Evolutionary conservation across 768 basidiomycete genomes (phyloP).

Genomic region (Coprinellus aureogranulatus): DNA sequence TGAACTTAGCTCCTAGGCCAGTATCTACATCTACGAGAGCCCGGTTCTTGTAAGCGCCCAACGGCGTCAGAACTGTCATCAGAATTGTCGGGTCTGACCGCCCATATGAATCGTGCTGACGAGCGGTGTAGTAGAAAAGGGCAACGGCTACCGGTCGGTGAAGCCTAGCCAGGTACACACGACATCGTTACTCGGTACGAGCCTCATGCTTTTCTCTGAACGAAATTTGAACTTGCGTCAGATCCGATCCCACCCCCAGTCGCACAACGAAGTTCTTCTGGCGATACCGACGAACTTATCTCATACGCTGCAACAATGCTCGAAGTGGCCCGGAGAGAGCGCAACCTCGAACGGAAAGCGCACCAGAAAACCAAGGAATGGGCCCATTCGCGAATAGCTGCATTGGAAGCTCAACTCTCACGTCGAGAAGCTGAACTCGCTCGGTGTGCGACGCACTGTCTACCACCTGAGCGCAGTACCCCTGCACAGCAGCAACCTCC

Average conservation of each 20-base stretch:
- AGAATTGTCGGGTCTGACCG: too few species aligned
- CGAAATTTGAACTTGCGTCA: neutral
- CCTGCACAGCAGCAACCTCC: neutral
- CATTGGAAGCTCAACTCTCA: slow-evolving; percentile 53
- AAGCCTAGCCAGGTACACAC: slow-evolving; percentile 44
- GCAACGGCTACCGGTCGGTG: slow-evolving; percentile 45
- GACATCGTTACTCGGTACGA: slow-evolving; percentile 42
- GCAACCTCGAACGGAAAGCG: slow-evolving; percentile 42
- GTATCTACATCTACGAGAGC: too few species aligned
- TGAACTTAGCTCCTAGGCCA: too few species aligned
- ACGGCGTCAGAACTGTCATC: too few species aligned
- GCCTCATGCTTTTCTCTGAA: neutral
- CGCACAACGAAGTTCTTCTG: neutral
- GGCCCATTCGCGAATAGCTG: slow-evolving; percentile 39
- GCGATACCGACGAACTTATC: slow-evolving; percentile 25
- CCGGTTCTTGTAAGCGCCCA: neutral
- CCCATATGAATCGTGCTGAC: too few species aligned
- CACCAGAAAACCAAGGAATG: slow-evolving; percentile 39
- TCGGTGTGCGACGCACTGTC: slow-evolving; percentile 20
- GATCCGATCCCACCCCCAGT: neutral
- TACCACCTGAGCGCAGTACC: neutral
- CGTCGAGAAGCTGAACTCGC: slow-evolving; percentile 58
- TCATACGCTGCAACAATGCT: slow-evolving; percentile 48
- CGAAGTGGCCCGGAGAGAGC: slow-evolving; percentile 37
- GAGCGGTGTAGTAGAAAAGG: slow-evolving; percentile 39